Conservation (phyloP, 805 yeast genomes). For the Zygoascus bituminiphila region DNA sequence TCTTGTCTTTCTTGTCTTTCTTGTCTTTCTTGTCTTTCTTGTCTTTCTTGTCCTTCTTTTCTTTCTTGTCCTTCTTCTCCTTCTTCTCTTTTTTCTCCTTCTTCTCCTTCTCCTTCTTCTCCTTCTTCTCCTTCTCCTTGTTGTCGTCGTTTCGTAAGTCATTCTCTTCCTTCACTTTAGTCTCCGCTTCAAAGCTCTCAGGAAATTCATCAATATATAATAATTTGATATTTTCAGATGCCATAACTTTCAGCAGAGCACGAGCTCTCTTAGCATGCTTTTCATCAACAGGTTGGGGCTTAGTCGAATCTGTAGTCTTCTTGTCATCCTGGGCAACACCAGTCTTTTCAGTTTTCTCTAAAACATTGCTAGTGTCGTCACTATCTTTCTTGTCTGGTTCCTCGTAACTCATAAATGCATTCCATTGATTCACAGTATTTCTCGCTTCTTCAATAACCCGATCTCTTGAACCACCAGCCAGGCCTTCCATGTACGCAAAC, state of each 20-base stretch:
- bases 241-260: conserved; percentile 10
- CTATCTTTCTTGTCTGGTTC: conserved; percentile 12
- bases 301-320: not conserved
- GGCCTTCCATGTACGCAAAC: conserved; percentile 44
- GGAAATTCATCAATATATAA: conserved; percentile 12
- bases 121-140: conserved; percentile 10
- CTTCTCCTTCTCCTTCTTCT: conserved; percentile 9
- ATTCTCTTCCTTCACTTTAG: conserved; percentile 13
- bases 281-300: conserved; percentile 19
- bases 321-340: conserved; percentile 26
- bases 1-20: conserved; percentile 5
- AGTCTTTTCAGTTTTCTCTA: conserved; percentile 25
- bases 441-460: conserved; percentile 45
- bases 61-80: conserved; percentile 11
- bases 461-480: conserved; percentile 63
- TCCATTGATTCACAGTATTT: conserved; percentile 48
- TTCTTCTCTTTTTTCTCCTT: conserved; percentile 8
- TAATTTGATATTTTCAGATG: conserved; percentile 13
- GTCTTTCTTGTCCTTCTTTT: conserved; percentile 14
- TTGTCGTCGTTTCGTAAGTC: conserved; percentile 6
- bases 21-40: conserved; percentile 14
- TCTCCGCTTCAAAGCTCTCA: conserved; percentile 13
- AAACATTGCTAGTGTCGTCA: conserved; percentile 11
- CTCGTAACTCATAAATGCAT: conserved; percentile 30
- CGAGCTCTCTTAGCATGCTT: conserved; percentile 20